Evolutionary conservation across 192 early-diverging fungal species (phyloP), one percentile per base, ranked within the genome.

Genomic region (Backusella parvicylindrica): DNA sequence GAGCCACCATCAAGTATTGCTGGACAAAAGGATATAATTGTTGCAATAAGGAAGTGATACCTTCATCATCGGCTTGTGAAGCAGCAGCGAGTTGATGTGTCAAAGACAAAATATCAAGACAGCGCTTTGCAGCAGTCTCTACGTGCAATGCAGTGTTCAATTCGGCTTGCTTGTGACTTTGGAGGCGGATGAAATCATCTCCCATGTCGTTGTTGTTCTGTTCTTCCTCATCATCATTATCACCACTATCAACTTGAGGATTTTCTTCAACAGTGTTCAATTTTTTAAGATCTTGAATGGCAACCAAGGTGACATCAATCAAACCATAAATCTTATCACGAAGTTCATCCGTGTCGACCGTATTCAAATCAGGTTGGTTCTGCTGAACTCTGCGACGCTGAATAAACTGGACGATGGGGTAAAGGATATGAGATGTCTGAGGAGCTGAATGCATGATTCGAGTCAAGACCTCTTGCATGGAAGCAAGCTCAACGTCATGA

Each of bases 1-100:
- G 86, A 31, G 83, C 72, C n/a, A 91, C 64, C 26, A 90, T 77
- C 73, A 91, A 74, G 56, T 90, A 90, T 73, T 94, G 91, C 23
- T 90, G 80, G 23, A 92, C 68, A 71, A 88, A 89, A 21, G 88
- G 88, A 70, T 84, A 86, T 8, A 83, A 33, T 65, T 86, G 76
- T 50, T 83, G 84, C 18, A 87, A 77, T 32, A 85, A 75, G 60
- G 71, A 72, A 3, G 83, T 80, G 18, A 83, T 69, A 15, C 41
- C 43, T 3, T 43, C 26, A 11, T 43, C 26, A 11, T n/a, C 37
- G 43, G 72, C n/a, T 33, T 49, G 35, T n/a, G n/a, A n/a, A 68
- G 75, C 18, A 79, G 74, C 36, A 70, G 70, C 65, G 74, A 82
- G 63, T 70, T 75, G 69, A 76, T 85, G 69, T 76, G 74, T 16